Percentiles rank a stretch among this genome's conserved stretches.
phyloP scores from a whole-genome alignment of 805 yeast species.

The Vanderwaltozyma yarrowii region DNA sequence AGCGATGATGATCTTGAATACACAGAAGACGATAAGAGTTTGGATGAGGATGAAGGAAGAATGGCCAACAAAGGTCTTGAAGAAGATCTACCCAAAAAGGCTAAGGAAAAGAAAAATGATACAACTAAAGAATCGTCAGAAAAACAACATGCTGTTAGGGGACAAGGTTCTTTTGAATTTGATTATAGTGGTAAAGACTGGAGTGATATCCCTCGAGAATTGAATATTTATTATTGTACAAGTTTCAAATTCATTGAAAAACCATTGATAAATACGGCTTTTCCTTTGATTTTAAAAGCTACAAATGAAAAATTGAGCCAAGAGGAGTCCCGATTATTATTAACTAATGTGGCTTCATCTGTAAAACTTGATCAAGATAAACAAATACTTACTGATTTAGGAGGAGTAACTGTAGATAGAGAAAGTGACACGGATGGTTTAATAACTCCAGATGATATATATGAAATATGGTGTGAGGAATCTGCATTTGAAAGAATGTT shows the following conservation, averaged over 20 bases:
- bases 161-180: conserved; percentile 34
- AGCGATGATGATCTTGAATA: conserved; percentile 26
- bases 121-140: neutral
- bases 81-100: neutral
- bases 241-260: conserved; percentile 13
- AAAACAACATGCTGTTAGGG: conserved; percentile 27
- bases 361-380: conserved; percentile 32
- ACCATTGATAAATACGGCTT: conserved; percentile 8
- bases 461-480: conserved; percentile 36
- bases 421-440: conserved; percentile 4
- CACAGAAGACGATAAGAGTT: conserved; percentile 21
- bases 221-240: conserved; percentile 33
- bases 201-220: conserved; percentile 60
- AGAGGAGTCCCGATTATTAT: conserved; percentile 11
- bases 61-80: neutral
- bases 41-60: neutral
- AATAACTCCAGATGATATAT: conserved; percentile 41
- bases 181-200: conserved; percentile 59
- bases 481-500: conserved; percentile 43
- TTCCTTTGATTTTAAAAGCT: conserved; percentile 12
- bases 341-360: conserved; percentile 42
- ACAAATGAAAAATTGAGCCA: conserved; percentile 9
- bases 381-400: conserved; percentile 18
- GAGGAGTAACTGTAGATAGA: conserved; percentile 11
- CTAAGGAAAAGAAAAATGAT: neutral